These are phyloP conservation scores for Huntiella savannae DNA, from an alignment of 2,329 filamentous ascomycete species.

Conservation along the genomic window DNA sequence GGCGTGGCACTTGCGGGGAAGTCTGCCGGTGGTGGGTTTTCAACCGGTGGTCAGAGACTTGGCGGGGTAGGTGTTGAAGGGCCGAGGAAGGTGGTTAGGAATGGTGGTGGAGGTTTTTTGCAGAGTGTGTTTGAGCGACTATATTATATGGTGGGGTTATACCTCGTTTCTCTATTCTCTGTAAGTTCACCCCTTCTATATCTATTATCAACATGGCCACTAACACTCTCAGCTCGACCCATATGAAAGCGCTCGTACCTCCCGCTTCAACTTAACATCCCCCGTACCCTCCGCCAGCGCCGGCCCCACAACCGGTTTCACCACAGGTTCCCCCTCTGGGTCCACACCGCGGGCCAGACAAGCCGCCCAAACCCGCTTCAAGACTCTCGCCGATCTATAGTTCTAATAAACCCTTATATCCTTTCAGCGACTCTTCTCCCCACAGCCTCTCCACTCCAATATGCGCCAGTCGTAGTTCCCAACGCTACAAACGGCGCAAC, in stretches of 20 bases:
- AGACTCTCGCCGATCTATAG: constrained; percentile 35
- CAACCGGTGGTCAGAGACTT: constrained; percentile 35
- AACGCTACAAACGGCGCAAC: constrained; percentile 77
- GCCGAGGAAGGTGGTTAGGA: constrained; percentile 12
- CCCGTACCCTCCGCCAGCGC: too few relatives aligned
- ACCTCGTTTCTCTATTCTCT: constrained; percentile 41
- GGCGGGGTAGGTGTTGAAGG: constrained; percentile 21
- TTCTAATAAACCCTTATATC: constrained; percentile 23
- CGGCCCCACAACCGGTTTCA: too few relatives aligned
- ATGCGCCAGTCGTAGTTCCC: constrained; percentile 78
- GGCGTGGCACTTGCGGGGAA: constrained; percentile 34
- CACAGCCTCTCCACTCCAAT: constrained; percentile 73
- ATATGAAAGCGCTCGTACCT: constrained; percentile 40
- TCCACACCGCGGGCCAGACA: too few relatives aligned
- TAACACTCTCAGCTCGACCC: constrained; percentile 33
- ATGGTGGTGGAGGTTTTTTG: constrained; percentile 18
- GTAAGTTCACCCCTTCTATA: constrained; percentile 20
- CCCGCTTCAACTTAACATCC: constrained; percentile 29
- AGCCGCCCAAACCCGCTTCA: constrained; percentile 17
- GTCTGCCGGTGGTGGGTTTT: constrained; percentile 28
- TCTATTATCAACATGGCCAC: too few relatives aligned
- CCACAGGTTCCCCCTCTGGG: too few relatives aligned
- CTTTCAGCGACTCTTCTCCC: constrained; percentile 41
- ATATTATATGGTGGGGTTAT: constrained; percentile 39
- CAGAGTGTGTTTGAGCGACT: constrained; percentile 38